Evolutionary conservation across 306 rosid genomes (phyloP).

Genomic region (Myrica gale): DNA sequence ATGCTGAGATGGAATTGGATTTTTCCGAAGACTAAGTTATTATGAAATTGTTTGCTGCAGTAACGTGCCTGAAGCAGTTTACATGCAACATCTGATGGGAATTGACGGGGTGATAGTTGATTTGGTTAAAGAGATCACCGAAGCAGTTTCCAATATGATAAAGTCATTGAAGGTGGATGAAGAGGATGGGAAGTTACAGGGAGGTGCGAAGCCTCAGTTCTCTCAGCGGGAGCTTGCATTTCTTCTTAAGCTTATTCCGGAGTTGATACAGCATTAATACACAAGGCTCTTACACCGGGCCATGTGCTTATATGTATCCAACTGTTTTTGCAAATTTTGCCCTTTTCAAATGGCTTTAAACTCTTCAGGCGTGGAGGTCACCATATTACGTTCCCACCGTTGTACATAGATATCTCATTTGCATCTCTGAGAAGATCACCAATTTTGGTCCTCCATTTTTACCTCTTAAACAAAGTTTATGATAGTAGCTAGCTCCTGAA

Average conservation of each 20-base stretch:
- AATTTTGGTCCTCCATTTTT: background rate
- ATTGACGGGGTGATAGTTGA: slow-evolving; percentile 88
- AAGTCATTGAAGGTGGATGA: slow-evolving; percentile 40
- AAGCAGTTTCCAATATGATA: slow-evolving; percentile 56
- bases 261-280: slow-evolving; percentile 50
- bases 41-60: slow-evolving; percentile 34
- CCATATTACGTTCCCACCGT: background rate
- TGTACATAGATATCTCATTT: slow-evolving; percentile 17
- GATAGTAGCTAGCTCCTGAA: too few relatives aligned
- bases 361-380: slow-evolving; percentile 6
- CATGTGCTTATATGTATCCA: background rate
- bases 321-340: background rate
- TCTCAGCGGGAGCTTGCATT: slow-evolving; percentile 76
- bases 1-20: background rate
- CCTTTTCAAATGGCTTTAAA: background rate
- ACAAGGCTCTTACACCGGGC: background rate
- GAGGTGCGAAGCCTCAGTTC: slow-evolving; percentile 60
- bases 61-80: slow-evolving; percentile 84
- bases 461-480: background rate
- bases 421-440: background rate
- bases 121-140: slow-evolving; percentile 72
- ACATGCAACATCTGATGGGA: slow-evolving; percentile 91
- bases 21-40: background rate
- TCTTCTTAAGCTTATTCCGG: slow-evolving; percentile 75
- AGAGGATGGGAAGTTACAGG: slow-evolving; percentile 35